These are phyloP conservation scores for Diaporthe velutina DNA, from an alignment of 2,329 filamentous ascomycete species.

Conservation along the genomic window DNA sequence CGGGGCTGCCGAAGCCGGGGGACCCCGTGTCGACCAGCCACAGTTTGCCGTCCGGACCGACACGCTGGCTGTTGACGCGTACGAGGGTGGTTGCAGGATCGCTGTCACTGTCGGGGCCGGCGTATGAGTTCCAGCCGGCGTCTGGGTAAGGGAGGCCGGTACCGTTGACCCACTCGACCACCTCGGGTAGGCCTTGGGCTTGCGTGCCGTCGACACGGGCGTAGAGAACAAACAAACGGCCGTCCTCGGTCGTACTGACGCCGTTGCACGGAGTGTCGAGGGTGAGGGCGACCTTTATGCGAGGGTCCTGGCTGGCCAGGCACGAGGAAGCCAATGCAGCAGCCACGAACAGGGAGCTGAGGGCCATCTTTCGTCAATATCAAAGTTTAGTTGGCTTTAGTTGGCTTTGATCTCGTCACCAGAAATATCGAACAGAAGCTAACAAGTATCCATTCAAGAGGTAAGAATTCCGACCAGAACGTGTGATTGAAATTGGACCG, in stretches of 20 bases:
- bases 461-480: no score
- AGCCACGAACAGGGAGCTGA: not conserved
- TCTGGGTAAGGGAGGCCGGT: conserved; percentile 34
- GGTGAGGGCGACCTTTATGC: conserved; percentile 31
- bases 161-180: conserved; percentile 38
- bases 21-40: conserved; percentile 39
- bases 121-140: conserved; percentile 36
- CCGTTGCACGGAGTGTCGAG: conserved; percentile 37
- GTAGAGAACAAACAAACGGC: conserved; percentile 37
- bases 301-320: conserved; percentile 27
- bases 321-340: not conserved
- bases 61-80: conserved; percentile 29
- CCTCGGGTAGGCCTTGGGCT: conserved; percentile 33
- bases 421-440: not conserved
- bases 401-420: not conserved
- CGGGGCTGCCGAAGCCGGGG: conserved; percentile 34
- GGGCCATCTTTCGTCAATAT: conserved; percentile 5
- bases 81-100: conserved; percentile 29
- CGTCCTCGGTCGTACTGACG: conserved; percentile 31
- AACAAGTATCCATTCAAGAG: no score
- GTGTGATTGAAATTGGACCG: not conserved
- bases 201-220: conserved; percentile 38
- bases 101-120: conserved; percentile 2
- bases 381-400: no score
- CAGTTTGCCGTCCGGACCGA: conserved; percentile 26